Evolutionary conservation across 345 rosid genomes (phyloP).

Genomic region (Syzygium jambos): DNA sequence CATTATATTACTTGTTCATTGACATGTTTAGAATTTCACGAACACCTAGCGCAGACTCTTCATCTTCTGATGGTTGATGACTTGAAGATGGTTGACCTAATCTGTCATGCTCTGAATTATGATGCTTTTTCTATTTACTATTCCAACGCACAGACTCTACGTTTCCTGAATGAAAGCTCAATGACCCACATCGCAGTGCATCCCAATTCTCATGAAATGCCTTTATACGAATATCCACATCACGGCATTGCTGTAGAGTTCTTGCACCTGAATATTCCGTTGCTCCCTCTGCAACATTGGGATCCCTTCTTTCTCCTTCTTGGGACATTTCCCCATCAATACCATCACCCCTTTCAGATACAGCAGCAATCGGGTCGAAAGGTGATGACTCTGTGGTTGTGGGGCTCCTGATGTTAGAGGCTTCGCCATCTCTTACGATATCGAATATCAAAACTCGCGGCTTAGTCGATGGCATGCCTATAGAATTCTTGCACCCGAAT

Average conservation of each 20-base stretch:
- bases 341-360: neutral
- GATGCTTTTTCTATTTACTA: too few relatives aligned
- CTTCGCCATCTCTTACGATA: slow-evolving; percentile 16
- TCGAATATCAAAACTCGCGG: slow-evolving; percentile 19
- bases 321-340: neutral
- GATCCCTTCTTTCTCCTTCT: slow-evolving; percentile 1
- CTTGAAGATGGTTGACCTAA: too few relatives aligned
- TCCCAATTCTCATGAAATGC: slow-evolving; percentile 49
- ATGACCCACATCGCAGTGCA: slow-evolving; percentile 29
- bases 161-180: slow-evolving; percentile 29
- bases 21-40: too few relatives aligned
- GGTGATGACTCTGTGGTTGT: neutral
- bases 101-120: too few relatives aligned
- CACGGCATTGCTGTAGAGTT: slow-evolving; percentile 31
- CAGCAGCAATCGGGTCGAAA: neutral
- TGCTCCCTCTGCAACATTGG: slow-evolving; percentile 3
- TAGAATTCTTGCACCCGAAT: slow-evolving; percentile 34
- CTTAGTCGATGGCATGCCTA: neutral
- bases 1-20: too few relatives aligned
- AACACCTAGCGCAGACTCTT: too few relatives aligned
- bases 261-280: slow-evolving; percentile 19
- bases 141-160: too few relatives aligned
- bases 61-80: too few relatives aligned
- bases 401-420: neutral
- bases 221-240: slow-evolving; percentile 26